Conservation (phyloP, 305 asterid genomes). For the Fraxinus angustifolia region DNA sequence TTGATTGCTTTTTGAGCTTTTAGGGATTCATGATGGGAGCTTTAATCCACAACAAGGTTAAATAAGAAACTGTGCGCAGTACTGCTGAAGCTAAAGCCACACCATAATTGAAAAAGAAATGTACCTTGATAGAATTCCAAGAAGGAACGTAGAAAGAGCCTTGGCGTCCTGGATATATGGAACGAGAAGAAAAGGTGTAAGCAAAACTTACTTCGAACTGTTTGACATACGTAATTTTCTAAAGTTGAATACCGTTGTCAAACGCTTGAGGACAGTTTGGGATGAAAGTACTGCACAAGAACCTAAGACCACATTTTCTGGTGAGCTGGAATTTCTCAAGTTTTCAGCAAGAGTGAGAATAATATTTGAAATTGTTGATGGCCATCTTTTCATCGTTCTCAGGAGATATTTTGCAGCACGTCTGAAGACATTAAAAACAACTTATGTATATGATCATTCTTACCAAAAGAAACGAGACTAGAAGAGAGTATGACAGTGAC, state of each 20-base stretch:
- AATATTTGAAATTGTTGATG: conserved; percentile 80
- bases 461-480: conserved; percentile 22
- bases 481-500: background rate
- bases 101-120: conserved; percentile 17
- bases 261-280: conserved; percentile 84
- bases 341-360: conserved; percentile 69
- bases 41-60: conserved; percentile 35
- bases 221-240: conserved; percentile 11
- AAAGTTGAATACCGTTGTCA: conserved; percentile 65
- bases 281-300: conserved; percentile 94
- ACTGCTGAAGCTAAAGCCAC: conserved; percentile 15
- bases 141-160: conserved; percentile 87
- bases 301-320: conserved; percentile 94
- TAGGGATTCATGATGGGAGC: conserved; percentile 94
- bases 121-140: conserved; percentile 89
- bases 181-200: conserved; percentile 30
- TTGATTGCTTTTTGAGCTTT: conserved; percentile 98
- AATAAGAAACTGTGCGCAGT: conserved; percentile 25
- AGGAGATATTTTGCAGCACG: conserved; percentile 77
- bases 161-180: conserved; percentile 65
- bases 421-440: conserved; percentile 42
- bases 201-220: conserved; percentile 26
- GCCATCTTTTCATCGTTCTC: conserved; percentile 97
- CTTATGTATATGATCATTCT: conserved; percentile 18
- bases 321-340: conserved; percentile 60